Evolutionary conservation across 805 yeast species (phyloP).

Genomic region (Cyberlindnera xylosilytica): DNA sequence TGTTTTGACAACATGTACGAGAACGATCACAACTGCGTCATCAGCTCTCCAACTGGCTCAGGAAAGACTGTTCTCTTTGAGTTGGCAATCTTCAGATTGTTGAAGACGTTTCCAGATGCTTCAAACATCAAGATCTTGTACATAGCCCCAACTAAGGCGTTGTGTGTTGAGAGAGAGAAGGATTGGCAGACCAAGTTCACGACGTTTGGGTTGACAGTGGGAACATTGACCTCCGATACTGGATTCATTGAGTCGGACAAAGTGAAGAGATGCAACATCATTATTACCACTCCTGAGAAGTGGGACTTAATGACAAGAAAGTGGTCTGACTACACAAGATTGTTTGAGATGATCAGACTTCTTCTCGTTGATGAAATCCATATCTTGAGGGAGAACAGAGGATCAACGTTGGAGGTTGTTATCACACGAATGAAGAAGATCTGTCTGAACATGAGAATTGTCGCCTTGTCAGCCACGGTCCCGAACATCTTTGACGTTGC

Average conservation of each 20-base stretch:
- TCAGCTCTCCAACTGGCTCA: conserved; percentile 58
- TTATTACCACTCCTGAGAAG: conserved; percentile 60
- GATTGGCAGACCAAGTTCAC: conserved; percentile 45
- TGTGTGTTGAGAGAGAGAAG: conserved; percentile 47
- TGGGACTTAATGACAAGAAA: conserved; percentile 57
- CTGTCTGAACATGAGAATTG: conserved; percentile 35
- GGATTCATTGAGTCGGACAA: conserved; percentile 40
- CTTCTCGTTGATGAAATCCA: conserved; percentile 49
- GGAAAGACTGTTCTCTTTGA: conserved; percentile 58
- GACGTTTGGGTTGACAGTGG: conserved; percentile 39
- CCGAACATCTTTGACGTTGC: conserved; percentile 50
- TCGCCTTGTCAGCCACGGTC: conserved; percentile 52
- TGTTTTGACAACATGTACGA: conserved; percentile 38
- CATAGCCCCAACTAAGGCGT: conserved; percentile 59
- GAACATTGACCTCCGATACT: conserved; percentile 55
- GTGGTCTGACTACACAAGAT: conserved; percentile 40
- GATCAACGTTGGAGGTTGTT: conserved; percentile 47
- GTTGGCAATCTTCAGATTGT: conserved; percentile 42
- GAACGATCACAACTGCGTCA: conserved; percentile 38
- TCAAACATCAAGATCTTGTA: conserved; percentile 39
- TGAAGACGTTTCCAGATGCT: conserved; percentile 27
- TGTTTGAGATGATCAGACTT: conserved; percentile 42
- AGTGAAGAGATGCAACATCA: conserved; percentile 43
- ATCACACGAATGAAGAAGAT: conserved; percentile 44
- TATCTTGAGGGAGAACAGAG: conserved; percentile 42